Base-by-base conservation (phyloP, 1,139 yeast genomes). In the Torulaspora pretoriensis region DNA sequence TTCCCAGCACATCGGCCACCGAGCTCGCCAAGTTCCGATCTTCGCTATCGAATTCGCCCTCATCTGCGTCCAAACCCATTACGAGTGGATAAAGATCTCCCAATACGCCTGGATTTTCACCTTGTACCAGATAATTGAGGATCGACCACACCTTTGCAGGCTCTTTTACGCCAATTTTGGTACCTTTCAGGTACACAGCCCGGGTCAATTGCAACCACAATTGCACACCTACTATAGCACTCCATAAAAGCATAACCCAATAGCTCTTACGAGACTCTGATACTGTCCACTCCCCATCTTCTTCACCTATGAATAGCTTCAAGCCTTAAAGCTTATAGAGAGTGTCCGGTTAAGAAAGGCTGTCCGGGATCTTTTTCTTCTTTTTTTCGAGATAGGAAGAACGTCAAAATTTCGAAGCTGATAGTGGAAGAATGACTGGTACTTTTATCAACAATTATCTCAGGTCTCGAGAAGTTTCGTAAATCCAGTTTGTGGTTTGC, bases 51-150 rank as follows among this genome's bases (percentile, higher is more conserved):
- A 14, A 10, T 10, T 35, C 44, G 3, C 32, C 28, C 35, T 47
- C 30, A 23, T 36, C 27, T 9, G 45, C 55, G 31, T 54, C 56
- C 25, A 54, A 13, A 14, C 39, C 43, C 2, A 50, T 46, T 4
- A 53, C 36, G 8, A 49, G 19, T 5, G 60, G 56, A 27, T 55
- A 55, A 17, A 55, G 14, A 5, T 38, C 46, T n/a, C 43, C 28
- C 28, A 53, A 17, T 9, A 48, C 17, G 17, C 12, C 22, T 13
- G 36, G 28, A 7, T 43, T 26, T 10, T 41, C 47, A 17, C 37
- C 47, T 3, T 26, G 37, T 17, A 46, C 16, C 12, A 51, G 13
- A 26, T 34, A 35, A 30, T 35, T 38, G 6, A 51, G 43, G 22
- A 49, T 43, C 8, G 50, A 43, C 52, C 54, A 50, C 8, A 51